A percentile compares a stretch with the other conserved stretches of the same genome.
Conservation (phyloP, 1,139 yeast species). For the Lodderomyces parapsilosis region DNA sequence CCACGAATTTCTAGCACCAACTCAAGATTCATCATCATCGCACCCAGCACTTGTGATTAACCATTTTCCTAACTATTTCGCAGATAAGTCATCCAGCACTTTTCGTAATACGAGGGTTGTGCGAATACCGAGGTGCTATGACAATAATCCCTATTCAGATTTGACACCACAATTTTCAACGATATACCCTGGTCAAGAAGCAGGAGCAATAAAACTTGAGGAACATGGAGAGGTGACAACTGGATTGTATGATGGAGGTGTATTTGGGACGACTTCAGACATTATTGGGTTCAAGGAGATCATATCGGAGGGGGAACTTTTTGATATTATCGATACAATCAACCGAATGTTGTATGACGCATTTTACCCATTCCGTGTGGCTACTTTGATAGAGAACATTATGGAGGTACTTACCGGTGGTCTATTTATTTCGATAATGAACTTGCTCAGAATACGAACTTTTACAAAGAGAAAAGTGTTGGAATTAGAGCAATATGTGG, state of each 20-base stretch:
- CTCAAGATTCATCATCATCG: neutral
- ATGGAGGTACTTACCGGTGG: slow-evolving; percentile 50
- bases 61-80: slow-evolving; percentile 63
- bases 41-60: slow-evolving; percentile 48
- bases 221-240: slow-evolving; percentile 23
- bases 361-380: slow-evolving; percentile 33
- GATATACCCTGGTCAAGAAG: slow-evolving; percentile 61
- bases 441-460: slow-evolving; percentile 18
- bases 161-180: slow-evolving; percentile 60
- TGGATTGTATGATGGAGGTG: slow-evolving; percentile 29
- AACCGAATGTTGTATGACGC: slow-evolving; percentile 45
- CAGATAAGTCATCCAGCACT: slow-evolving; percentile 22
- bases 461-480: slow-evolving; percentile 28
- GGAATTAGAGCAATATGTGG: slow-evolving; percentile 48
- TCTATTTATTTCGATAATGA: slow-evolving; percentile 23
- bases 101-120: slow-evolving; percentile 53
- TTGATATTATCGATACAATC: slow-evolving; percentile 39
- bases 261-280: slow-evolving; percentile 52
- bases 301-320: slow-evolving; percentile 34
- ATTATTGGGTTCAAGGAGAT: slow-evolving; percentile 54
- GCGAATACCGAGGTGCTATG: slow-evolving; percentile 57
- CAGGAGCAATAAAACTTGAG: slow-evolving; percentile 50
- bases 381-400: slow-evolving; percentile 38
- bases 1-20: slow-evolving; percentile 54
- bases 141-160: slow-evolving; percentile 27